Evolutionary conservation across 306 rosid genomes (phyloP).

Genomic region (Canavalia ensiformis): DNA sequence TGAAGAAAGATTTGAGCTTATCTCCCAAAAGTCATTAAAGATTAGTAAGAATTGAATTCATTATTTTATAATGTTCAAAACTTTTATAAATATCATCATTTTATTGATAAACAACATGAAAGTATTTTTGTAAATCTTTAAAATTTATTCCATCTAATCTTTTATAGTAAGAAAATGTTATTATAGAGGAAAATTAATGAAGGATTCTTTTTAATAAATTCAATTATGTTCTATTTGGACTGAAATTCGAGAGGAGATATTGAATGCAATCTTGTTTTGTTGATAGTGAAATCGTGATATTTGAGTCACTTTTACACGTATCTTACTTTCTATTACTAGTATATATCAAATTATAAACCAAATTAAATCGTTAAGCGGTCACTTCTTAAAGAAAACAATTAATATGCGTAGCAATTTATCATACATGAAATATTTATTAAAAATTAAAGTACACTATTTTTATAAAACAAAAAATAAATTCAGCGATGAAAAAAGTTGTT

Average conservation of each 20-base stretch:
- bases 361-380: neutral
- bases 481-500: neutral
- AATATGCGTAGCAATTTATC: neutral
- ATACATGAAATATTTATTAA: no score
- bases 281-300: neutral
- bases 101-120: no score
- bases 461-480: neutral
- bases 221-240: neutral
- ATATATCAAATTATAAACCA: neutral
- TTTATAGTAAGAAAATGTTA: no score
- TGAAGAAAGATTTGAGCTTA: slow-evolving; percentile 43
- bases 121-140: no score
- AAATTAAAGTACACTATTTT: no score
- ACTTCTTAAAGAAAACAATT: neutral
- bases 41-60: neutral
- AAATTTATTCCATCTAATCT: no score
- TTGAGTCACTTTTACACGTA: neutral
- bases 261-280: neutral
- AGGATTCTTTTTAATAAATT: neutral
- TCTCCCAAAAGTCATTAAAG: neutral
- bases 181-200: neutral
- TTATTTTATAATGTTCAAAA: neutral
- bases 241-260: neutral
- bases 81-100: no score
- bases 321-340: neutral